phyloP scores from a whole-genome alignment of 2,329 filamentous ascomycete species.

The Venturia effusa region DNA sequence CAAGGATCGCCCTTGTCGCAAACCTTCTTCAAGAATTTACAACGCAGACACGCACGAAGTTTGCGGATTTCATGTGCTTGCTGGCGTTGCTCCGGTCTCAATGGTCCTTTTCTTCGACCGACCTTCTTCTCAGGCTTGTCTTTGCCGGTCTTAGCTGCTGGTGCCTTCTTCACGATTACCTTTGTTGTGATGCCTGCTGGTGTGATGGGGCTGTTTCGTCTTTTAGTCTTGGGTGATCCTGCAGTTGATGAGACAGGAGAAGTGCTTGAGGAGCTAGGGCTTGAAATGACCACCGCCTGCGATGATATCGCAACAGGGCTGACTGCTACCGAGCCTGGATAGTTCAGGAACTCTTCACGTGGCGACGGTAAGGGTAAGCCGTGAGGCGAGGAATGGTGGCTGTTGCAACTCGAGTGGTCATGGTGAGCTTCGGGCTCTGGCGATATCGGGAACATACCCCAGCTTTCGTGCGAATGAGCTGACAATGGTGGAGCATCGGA shows the following conservation, averaged over 20 bases:
- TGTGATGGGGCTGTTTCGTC: constrained; percentile 62
- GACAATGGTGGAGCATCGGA: constrained; percentile 47
- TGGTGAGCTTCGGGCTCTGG: constrained; percentile 58
- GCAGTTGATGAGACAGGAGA: constrained; percentile 46
- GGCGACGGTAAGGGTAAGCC: constrained; percentile 13
- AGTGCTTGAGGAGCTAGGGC: constrained; percentile 43
- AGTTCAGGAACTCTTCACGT: constrained; percentile 26
- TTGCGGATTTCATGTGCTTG: constrained; percentile 96
- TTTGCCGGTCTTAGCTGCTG: constrained; percentile 43
- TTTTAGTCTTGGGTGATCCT: constrained; percentile 48
- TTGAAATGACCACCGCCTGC: constrained; percentile 57
- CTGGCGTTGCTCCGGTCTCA: constrained; percentile 87
- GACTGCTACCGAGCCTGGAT: constrained; percentile 19
- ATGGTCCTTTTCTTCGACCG: constrained; percentile 76
- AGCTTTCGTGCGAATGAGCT: constrained; percentile 60
- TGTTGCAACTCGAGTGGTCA: constrained; percentile 47
- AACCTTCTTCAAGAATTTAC: constrained; percentile 98
- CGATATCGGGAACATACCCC: constrained; percentile 65
- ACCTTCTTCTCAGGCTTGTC: constrained; percentile 82
- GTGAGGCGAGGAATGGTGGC: constrained; percentile 13
- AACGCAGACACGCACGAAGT: constrained; percentile 81
- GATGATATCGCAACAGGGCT: constrained; percentile 43
- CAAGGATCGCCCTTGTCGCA: constrained; percentile 97
- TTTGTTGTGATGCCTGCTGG: constrained; percentile 58
- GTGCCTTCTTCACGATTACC: constrained; percentile 65